A percentile compares a stretch with the other conserved stretches of the same genome.
Evolutionary conservation across 2,329 filamentous ascomycete species (phyloP).

Genomic region (Colletotrichum higginsianum): DNA sequence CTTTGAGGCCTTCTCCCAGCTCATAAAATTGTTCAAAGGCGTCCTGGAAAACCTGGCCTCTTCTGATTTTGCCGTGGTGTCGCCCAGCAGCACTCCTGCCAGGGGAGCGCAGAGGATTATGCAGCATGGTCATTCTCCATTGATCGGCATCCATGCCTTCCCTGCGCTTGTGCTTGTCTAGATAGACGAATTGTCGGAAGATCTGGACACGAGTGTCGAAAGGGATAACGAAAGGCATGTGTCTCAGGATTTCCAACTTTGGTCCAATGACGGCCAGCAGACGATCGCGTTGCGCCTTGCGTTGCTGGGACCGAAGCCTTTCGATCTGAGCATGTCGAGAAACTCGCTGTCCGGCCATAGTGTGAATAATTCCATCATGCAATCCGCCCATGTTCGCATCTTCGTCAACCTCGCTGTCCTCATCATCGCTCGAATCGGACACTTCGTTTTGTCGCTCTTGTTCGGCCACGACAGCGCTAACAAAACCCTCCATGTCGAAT

Average conservation of each 20-base stretch:
- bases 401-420: constrained; percentile 49
- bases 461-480: constrained; percentile 87
- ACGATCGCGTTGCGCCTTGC: constrained; percentile 77
- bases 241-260: constrained; percentile 89
- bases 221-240: constrained; percentile 97
- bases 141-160: constrained; percentile 69
- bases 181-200: constrained; percentile 90
- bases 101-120: constrained; percentile 42
- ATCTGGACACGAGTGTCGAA: constrained; percentile 93
- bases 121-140: constrained; percentile 44
- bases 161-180: constrained; percentile 83
- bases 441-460: constrained; percentile 79
- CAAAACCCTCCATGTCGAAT: constrained; percentile 91
- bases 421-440: constrained; percentile 57
- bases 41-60: constrained; percentile 86
- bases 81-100: constrained; percentile 62
- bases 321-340: constrained; percentile 77
- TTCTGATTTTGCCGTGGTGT: constrained; percentile 85
- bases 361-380: constrained; percentile 45
- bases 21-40: constrained; percentile 87
- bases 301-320: constrained; percentile 73
- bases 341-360: constrained; percentile 69
- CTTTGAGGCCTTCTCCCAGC: constrained; percentile 87
- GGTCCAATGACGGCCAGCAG: constrained; percentile 86
- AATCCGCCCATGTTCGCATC: constrained; percentile 43